Base-by-base conservation (phyloP, 148 eudicot species). In the Cornus controversa region DNA sequence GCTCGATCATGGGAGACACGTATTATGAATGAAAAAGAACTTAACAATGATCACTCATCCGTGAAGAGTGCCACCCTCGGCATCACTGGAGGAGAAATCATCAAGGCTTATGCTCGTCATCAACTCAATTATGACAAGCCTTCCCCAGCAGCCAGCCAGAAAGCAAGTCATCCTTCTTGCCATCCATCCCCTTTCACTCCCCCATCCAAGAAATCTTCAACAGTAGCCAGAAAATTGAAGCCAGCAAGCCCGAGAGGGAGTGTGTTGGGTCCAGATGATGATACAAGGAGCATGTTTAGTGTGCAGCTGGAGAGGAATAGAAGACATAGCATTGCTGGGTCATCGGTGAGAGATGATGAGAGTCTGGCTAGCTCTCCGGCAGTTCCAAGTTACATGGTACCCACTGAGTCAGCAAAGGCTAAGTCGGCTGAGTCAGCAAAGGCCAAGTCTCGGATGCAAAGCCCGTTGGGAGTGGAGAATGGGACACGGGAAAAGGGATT, bases 381-480 rank as follows among this genome's bases (percentile, higher is more conserved):
- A 16, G 80, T 91, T 42, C 98, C 98, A 8, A 91, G 97, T 82
- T 95, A 91, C 82, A 95, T 93, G 98, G 93, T 91, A 1, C 70
- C 93, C 0, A 93, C 98, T 9, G 81, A 82, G 76, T 91, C 98
- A 4, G 93, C 90, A 0, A 91, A 84, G 86, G 97, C 96, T 34
- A 93, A 87, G 80, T 78, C 81, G n/a, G n/a, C 98, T 9, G 81
- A 82, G 76, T 91, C 98, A 4, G 93, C 90, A 0, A 91, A 84
- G 86, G 97, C 96, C 31, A 93, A 87, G 80, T 78, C 81, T 22
- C 82, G 82, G 73, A 74, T 83, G 65, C 82, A 82, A 66, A 91
- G 88, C 69, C 84, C 81, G 23, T 78, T 81, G 69, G 88, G 87
- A 29, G 54, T 72, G 67, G 88, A 86, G 69, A 86, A 89, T 65